These are phyloP conservation scores for Trichoderma sp. DNA, from an alignment of 2,329 filamentous ascomycete species.

Conservation along the genomic window DNA sequence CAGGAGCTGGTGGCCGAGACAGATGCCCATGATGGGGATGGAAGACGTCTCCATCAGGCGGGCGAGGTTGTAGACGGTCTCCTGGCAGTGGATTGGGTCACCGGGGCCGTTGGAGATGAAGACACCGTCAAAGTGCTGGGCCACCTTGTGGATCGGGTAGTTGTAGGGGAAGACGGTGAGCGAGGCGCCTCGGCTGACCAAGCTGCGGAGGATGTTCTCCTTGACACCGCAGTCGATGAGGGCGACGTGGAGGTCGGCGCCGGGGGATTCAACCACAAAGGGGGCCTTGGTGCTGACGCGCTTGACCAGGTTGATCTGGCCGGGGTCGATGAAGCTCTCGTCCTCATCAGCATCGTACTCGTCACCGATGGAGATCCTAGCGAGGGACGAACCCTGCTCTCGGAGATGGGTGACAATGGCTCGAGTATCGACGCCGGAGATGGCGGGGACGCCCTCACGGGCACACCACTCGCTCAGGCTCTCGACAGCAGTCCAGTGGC, in stretches of 20 bases:
- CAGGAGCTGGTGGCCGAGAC: constrained; percentile 92
- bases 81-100: constrained; percentile 94
- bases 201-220: constrained; percentile 96
- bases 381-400: constrained; percentile 94
- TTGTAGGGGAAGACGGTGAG: constrained; percentile 95
- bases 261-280: constrained; percentile 85
- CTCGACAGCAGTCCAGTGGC: constrained; percentile 98
- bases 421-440: constrained; percentile 94
- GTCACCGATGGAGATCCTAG: constrained; percentile 90
- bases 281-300: constrained; percentile 97
- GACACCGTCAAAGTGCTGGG: constrained; percentile 95
- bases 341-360: constrained; percentile 99
- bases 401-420: constrained; percentile 93
- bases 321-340: constrained; percentile 90
- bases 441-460: constrained; percentile 91
- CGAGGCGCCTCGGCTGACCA: constrained; percentile 86
- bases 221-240: constrained; percentile 98
- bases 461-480: constrained; percentile 92
- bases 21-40: constrained; percentile 95
- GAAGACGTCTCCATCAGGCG: constrained; percentile 89
- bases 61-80: constrained; percentile 87
- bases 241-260: constrained; percentile 84
- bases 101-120: constrained; percentile 99
- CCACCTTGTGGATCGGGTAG: constrained; percentile 97
- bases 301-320: constrained; percentile 94